These are phyloP conservation scores for Magnolia kwangsiensis DNA, from an alignment of 164 flowering plant genomes.

Conservation along the genomic window DNA sequence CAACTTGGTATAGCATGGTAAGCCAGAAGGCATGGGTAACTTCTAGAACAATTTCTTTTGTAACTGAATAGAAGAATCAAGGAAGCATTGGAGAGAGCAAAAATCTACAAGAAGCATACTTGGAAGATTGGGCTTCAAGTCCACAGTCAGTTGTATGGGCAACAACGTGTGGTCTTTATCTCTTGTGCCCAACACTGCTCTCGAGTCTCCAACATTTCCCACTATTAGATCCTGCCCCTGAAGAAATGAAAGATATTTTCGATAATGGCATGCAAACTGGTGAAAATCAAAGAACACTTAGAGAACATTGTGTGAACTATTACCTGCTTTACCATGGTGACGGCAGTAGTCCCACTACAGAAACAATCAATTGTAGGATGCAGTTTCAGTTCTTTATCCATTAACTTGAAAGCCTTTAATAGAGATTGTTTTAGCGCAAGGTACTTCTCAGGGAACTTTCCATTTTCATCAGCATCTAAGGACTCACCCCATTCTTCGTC, in stretches of 20 bases:
- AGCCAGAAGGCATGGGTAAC: not conserved
- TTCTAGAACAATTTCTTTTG: not conserved
- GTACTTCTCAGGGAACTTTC: conserved; percentile 50
- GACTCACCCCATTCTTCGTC: conserved; percentile 54
- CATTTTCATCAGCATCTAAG: conserved; percentile 38
- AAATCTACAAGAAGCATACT: conserved; percentile 21
- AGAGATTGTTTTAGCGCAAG: conserved; percentile 48
- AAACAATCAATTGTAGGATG: conserved; percentile 72
- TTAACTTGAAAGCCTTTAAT: conserved; percentile 61
- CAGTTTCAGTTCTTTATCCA: conserved; percentile 74
- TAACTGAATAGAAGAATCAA: not conserved
- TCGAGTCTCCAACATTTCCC: conserved; percentile 72
- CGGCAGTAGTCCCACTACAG: conserved; percentile 83
- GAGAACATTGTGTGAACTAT: not conserved
- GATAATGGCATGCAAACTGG: conserved; percentile 6
- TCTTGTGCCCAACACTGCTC: conserved; percentile 62
- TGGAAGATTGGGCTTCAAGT: conserved; percentile 75
- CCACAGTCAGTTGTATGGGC: conserved; percentile 66
- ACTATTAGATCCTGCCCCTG: conserved; percentile 57
- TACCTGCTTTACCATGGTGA: conserved; percentile 69
- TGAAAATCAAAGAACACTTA: not conserved
- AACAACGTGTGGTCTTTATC: conserved; percentile 40
- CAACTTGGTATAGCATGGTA: no score
- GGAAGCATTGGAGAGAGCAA: not conserved
- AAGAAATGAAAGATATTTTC: conserved; percentile 10